Percentiles rank a stretch among this genome's conserved stretches.
Conservation (phyloP, 176 grass and related monocot species). For the Oryza coarctata region DNA sequence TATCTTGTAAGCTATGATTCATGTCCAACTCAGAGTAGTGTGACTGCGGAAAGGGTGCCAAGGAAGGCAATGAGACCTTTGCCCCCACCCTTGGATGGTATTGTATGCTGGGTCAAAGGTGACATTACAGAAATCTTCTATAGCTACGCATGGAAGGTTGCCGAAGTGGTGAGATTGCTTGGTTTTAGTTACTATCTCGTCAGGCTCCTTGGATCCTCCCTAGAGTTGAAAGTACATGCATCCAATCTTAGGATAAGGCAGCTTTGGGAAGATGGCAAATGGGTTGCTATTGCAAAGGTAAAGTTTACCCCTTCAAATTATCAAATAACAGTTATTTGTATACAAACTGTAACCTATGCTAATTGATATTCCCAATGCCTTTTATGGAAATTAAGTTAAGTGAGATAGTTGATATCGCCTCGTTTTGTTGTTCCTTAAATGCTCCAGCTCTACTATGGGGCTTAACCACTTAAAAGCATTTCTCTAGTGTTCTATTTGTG, state of each 20-base stretch:
- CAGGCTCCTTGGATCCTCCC: constrained; percentile 54
- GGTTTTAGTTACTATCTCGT: constrained; percentile 51
- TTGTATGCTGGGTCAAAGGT: constrained; percentile 39
- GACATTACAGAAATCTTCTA: constrained; percentile 69
- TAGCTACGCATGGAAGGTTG: constrained; percentile 73
- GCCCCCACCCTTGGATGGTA: constrained; percentile 23
- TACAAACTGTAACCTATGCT: not conserved
- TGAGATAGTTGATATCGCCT: constrained; percentile 5
- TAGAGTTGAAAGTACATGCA: constrained; percentile 48
- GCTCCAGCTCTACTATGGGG: not conserved
- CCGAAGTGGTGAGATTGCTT: constrained; percentile 44
- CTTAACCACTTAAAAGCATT: not conserved
- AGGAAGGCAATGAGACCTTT: constrained; percentile 65
- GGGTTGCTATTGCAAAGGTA: constrained; percentile 76
- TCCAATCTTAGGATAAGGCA: constrained; percentile 51
- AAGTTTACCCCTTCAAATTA: constrained; percentile 30
- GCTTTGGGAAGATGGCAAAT: constrained; percentile 72
- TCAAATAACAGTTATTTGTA: not conserved
- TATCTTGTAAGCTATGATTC: constrained; percentile 60
- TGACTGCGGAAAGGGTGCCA: constrained; percentile 53
- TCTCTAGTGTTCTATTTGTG: not conserved
- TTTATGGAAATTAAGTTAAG: not conserved
- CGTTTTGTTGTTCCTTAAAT: constrained; percentile 23
- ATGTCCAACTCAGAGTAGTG: not conserved
- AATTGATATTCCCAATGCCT: not conserved